phyloP scores from a whole-genome alignment of 2,329 filamentous ascomycete species.

The Paecilomyces variotii region DNA sequence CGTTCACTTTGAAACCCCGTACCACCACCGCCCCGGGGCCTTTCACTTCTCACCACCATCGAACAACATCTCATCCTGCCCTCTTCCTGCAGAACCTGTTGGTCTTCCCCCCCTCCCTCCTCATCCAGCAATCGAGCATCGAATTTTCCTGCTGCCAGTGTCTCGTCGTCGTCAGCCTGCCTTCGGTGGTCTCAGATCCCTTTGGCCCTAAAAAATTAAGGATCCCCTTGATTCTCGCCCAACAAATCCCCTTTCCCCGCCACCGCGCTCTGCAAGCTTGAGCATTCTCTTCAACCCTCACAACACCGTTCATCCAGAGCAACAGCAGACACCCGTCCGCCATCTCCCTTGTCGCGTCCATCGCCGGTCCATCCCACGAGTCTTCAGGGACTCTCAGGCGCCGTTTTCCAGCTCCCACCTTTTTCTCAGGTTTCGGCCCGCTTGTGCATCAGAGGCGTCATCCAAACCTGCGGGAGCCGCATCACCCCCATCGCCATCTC shows the following conservation, averaged over 20 bases:
- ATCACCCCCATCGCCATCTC: slow-evolving; percentile 10
- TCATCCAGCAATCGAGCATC: background rate
- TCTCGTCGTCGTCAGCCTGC: slow-evolving; percentile 2
- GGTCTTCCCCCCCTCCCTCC: background rate
- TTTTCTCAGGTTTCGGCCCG: slow-evolving; percentile 1
- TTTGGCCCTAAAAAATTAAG: slow-evolving; percentile 7
- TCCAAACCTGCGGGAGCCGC: slow-evolving; percentile 12
- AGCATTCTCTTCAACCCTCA: slow-evolving; percentile 11
- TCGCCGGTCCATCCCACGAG: slow-evolving; percentile 5
- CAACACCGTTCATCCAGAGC: slow-evolving; percentile 2
- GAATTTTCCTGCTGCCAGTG: background rate
- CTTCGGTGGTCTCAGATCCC: slow-evolving; percentile 5
- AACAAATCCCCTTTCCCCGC: slow-evolving; percentile 5
- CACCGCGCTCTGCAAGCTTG: slow-evolving; percentile 1
- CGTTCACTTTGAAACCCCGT: background rate
- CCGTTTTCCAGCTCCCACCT: slow-evolving; percentile 1
- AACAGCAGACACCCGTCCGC: background rate
- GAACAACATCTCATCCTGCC: background rate
- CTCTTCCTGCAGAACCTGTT: background rate
- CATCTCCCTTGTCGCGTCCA: slow-evolving; percentile 5
- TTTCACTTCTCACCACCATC: background rate
- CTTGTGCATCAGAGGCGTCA: background rate
- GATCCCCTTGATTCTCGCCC: slow-evolving; percentile 14
- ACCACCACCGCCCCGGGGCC: background rate
- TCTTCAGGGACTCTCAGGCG: slow-evolving; percentile 1